phyloP scores from a whole-genome alignment of 352 stramenopile species.

The Phytophthora hybrid region DNA sequence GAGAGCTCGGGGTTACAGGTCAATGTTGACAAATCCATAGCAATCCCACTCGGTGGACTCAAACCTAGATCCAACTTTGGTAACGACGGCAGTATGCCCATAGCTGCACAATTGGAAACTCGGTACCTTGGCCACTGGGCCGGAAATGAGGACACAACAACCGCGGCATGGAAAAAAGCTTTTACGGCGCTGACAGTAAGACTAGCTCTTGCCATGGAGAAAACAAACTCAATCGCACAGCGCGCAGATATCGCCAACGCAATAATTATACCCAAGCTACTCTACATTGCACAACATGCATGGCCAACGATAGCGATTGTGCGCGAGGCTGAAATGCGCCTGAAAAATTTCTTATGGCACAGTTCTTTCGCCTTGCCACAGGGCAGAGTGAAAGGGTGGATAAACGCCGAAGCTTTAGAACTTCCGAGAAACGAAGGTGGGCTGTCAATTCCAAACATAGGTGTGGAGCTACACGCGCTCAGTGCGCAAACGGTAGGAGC shows the following conservation, averaged over 20 bases:
- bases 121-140: background rate
- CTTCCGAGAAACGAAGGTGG: background rate
- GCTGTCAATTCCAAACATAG: background rate
- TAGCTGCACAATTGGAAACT: background rate
- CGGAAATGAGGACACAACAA: background rate
- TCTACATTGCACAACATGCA: background rate
- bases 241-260: background rate
- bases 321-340: background rate
- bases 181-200: background rate
- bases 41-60: background rate
- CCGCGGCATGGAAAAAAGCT: background rate
- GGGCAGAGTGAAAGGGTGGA: background rate
- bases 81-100: background rate
- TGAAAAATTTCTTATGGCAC: background rate
- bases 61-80: background rate
- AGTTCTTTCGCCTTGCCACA: background rate
- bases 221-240: background rate
- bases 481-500: background rate
- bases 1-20: background rate
- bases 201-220: background rate
- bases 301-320: background rate
- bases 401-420: background rate
- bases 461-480: background rate
- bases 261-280: background rate
- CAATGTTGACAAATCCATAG: background rate